phyloP scores from a whole-genome alignment of 805 yeast genomes.

The Lipomyces starkeyi region DNA sequence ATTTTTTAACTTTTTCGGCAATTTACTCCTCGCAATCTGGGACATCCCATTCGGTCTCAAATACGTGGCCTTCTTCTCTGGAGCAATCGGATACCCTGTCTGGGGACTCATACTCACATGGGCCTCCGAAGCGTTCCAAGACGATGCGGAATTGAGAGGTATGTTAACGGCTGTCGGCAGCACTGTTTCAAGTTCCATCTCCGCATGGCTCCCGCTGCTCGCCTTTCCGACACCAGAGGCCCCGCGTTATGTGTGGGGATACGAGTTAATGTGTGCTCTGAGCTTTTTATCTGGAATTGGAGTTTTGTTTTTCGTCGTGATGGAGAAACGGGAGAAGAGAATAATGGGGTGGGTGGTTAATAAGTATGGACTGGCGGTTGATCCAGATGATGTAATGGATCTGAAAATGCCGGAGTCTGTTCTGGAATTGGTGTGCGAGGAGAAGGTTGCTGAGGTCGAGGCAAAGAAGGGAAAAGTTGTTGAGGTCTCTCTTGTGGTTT shows the following conservation, averaged over 20 bases:
- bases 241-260: conserved; percentile 16
- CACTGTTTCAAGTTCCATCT: conserved; percentile 10
- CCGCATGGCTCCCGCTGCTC: conserved; percentile 15
- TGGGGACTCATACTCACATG: conserved; percentile 23
- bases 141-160: conserved; percentile 22
- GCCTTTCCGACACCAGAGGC: conserved; percentile 22
- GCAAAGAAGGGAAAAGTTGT: conserved; percentile 1
- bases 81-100: conserved; percentile 22
- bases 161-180: conserved; percentile 17
- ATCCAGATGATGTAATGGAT: conserved; percentile 12
- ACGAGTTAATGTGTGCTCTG: conserved; percentile 14
- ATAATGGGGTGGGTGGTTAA: conserved; percentile 11
- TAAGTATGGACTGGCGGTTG: conserved; percentile 21
- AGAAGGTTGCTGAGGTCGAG: conserved; percentile 2
- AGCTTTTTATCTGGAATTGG: conserved; percentile 17
- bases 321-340: conserved; percentile 18
- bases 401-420: neutral
- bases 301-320: conserved; percentile 13
- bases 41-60: conserved; percentile 22
- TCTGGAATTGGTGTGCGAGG: neutral
- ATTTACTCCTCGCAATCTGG: conserved; percentile 20
- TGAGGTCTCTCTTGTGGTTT: neutral
- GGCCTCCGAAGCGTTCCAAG: conserved; percentile 24
- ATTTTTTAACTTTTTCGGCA: conserved; percentile 14
- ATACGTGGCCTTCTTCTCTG: conserved; percentile 12